Evolutionary conservation across 2,329 filamentous ascomycete genomes (phyloP), one percentile per base, ranked within the genome.

Genomic region (Colletotrichum coccodes): DNA sequence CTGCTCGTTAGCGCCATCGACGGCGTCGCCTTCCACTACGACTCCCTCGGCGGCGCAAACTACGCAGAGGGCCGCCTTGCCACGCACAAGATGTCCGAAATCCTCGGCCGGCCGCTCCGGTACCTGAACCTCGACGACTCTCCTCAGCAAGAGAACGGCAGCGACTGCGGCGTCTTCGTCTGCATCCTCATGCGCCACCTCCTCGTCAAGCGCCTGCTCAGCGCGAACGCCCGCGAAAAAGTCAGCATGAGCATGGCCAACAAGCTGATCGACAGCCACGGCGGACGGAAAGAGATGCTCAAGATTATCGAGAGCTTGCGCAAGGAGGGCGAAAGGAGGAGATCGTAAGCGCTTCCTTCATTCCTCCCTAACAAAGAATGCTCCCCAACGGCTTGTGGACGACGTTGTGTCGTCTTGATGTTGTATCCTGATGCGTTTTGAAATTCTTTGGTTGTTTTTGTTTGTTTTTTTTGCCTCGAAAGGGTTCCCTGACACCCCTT

Each of bases 91-190:
- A 85, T 99, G 49, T 85, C 88, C 30, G 82, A 84, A 36, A 82
- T 98, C 34, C 85, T 98, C 0, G 85, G 86, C 38, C 87, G 88
- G 65, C 85, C 85, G 6, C 81, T 97, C 21, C 86, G 90, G 23
- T 98, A 97, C 77, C 88, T 95, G 75, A 90, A 95, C 78, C 86
- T 99, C 62, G 85, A 91, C 0, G 95, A 98, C 76, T 92, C 90
- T 11, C 96, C 96, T 0, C 92, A 97, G 75, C 96, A 99, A 79
- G 92, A 95, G 73, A 98, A 98, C 73, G 90, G 92, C 30, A 95
- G 89, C 76, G 96, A 99, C 80, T 99, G 96, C 74, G 96, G 96
- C 21, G 94, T 99, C 1, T 98, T 95, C 79, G 96, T 99, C 3
- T 98, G 96, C 79, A 88, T 98, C 72, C 87, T 95, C 71, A 99